Evolutionary conservation across 1,284 basidiomycete genomes (phyloP).

Genomic region (Ganoderma meredithae): DNA sequence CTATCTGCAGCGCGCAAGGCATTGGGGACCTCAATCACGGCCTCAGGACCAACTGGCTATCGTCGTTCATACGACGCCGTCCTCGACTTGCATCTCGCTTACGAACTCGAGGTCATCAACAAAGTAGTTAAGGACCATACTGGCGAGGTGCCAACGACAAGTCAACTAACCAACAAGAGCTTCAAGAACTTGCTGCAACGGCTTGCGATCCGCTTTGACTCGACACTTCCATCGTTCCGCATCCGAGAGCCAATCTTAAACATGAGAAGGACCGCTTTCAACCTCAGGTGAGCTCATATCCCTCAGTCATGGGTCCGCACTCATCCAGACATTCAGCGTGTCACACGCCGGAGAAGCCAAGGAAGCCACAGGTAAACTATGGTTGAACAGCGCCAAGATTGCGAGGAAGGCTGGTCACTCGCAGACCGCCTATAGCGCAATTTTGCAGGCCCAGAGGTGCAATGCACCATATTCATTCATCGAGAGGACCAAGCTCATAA

Average conservation of each 20-base stretch:
- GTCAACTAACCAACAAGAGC: slow-evolving; percentile 17
- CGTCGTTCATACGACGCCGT: slow-evolving; percentile 88
- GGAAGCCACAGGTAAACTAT: slow-evolving; percentile 80
- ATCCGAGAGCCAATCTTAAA: slow-evolving; percentile 91
- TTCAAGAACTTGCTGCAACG: slow-evolving; percentile 49
- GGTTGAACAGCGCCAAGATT: slow-evolving; percentile 94
- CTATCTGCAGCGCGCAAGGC: slow-evolving; percentile 76
- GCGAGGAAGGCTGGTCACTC: slow-evolving; percentile 95
- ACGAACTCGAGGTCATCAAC: slow-evolving; percentile 88
- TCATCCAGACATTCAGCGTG: background rate
- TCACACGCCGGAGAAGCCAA: slow-evolving; percentile 4
- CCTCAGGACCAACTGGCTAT: slow-evolving; percentile 84
- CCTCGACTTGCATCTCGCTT: slow-evolving; percentile 87
- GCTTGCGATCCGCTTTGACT: slow-evolving; percentile 72
- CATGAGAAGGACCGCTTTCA: slow-evolving; percentile 88
- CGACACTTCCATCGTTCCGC: slow-evolving; percentile 92
- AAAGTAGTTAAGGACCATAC: slow-evolving; percentile 42
- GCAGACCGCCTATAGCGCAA: slow-evolving; percentile 97
- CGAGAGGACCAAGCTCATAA: slow-evolving; percentile 90
- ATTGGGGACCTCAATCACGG: slow-evolving; percentile 84
- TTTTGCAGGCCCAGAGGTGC: slow-evolving; percentile 88
- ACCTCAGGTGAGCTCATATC: slow-evolving; percentile 59
- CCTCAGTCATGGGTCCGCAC: background rate
- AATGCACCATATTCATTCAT: slow-evolving; percentile 86
- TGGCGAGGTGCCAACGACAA: slow-evolving; percentile 18